Percentiles rank a stretch among this genome's conserved stretches.
These are phyloP conservation scores for Spizellomyces punctatus DNA, from an alignment of 192 early-diverging fungal genomes.

Conservation along the genomic window DNA sequence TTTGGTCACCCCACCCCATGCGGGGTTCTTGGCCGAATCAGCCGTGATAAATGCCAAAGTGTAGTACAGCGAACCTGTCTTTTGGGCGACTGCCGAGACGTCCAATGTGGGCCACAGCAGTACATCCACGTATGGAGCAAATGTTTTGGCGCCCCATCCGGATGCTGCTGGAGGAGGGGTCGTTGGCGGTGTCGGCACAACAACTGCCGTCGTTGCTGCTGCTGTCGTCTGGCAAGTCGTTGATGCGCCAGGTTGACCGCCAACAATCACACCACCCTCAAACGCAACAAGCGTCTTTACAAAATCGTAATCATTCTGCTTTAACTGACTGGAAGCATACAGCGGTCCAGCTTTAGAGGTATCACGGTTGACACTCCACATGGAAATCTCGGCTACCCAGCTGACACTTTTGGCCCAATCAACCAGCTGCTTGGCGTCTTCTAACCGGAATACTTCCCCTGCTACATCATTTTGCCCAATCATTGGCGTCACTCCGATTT, in stretches of 20 bases:
- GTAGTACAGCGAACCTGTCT: constrained; percentile 36
- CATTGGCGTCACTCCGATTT: constrained; percentile 50
- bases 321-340: constrained; percentile 27
- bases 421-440: constrained; percentile 37
- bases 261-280: constrained; percentile 4
- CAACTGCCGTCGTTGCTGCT: not conserved
- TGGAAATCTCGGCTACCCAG: constrained; percentile 10
- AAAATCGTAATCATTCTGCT: constrained; percentile 37
- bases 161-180: not conserved
- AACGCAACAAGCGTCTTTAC: constrained; percentile 19
- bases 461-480: constrained; percentile 51
- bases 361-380: constrained; percentile 39
- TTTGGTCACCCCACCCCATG: constrained; percentile 38
- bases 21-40: constrained; percentile 23
- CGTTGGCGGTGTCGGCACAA: not conserved
- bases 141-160: constrained; percentile 11
- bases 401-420: constrained; percentile 16
- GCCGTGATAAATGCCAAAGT: constrained; percentile 48
- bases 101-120: constrained; percentile 33
- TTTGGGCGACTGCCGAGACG: constrained; percentile 21
- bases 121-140: constrained; percentile 49
- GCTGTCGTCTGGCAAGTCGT: not conserved
- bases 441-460: constrained; percentile 43
- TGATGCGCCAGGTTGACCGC: constrained; percentile 22
- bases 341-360: constrained; percentile 24